A percentile compares a stretch with the other conserved stretches of the same genome.
These are phyloP conservation scores for Bipolaris sorokiniana DNA, from an alignment of 2,329 filamentous ascomycete genomes.

Conservation along the genomic window DNA sequence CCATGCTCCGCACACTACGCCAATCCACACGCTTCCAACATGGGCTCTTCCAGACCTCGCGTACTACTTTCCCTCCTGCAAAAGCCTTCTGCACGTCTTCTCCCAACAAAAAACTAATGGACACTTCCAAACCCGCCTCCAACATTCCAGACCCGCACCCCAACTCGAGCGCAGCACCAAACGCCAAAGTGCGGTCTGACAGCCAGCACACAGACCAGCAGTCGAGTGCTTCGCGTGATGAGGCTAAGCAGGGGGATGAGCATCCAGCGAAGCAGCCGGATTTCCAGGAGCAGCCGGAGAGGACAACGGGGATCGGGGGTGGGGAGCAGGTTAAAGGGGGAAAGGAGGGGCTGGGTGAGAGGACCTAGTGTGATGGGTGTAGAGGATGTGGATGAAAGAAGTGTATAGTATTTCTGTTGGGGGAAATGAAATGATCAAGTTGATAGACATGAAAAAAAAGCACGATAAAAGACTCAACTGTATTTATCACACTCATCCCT, in stretches of 20 bases:
- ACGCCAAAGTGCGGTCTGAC: slow-evolving; percentile 28
- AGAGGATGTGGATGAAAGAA: not conserved
- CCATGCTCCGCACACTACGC: slow-evolving; percentile 12
- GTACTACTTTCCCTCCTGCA: not conserved
- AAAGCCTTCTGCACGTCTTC: not conserved
- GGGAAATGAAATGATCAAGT: not conserved
- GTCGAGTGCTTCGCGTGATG: slow-evolving; percentile 39
- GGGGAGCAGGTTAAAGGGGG: slow-evolving; percentile 39
- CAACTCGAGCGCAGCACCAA: slow-evolving; percentile 32
- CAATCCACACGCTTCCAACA: slow-evolving; percentile 1
- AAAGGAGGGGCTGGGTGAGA: slow-evolving; percentile 38
- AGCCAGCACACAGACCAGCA: slow-evolving; percentile 39
- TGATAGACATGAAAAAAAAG: not conserved
- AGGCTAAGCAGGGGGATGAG: slow-evolving; percentile 39
- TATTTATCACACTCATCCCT: too few species aligned
- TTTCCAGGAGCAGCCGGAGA: slow-evolving; percentile 36
- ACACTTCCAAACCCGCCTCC: slow-evolving; percentile 21
- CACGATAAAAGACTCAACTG: too few species aligned
- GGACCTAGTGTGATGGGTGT: slow-evolving; percentile 4
- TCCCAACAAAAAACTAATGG: slow-evolving; percentile 22
- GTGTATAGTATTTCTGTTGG: not conserved
- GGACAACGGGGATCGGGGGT: slow-evolving; percentile 45
- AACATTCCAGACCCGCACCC: slow-evolving; percentile 28
- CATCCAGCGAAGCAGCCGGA: slow-evolving; percentile 51
- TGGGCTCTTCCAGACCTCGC: not conserved